A percentile compares a stretch with the other conserved stretches of the same genome.
Evolutionary conservation across 1,284 basidiomycete genomes (phyloP).

Genomic region (Boletus sp.): DNA sequence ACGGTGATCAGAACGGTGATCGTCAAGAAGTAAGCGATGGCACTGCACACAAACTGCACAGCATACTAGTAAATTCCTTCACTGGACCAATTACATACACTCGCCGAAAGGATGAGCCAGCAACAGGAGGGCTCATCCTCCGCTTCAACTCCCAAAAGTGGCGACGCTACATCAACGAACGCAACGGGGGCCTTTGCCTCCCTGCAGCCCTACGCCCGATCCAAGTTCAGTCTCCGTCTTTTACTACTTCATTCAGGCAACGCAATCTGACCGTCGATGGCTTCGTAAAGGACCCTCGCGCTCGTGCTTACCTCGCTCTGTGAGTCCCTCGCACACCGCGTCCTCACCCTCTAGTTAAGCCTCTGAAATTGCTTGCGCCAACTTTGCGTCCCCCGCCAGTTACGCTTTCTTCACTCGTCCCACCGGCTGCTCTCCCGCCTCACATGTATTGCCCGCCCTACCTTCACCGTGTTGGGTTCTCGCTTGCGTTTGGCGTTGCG

Average conservation of each 20-base stretch:
- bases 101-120: constrained; percentile 6
- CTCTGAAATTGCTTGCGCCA: not conserved
- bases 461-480: constrained; percentile 43
- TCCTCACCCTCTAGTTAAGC: not conserved
- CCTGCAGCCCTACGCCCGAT: constrained; percentile 32
- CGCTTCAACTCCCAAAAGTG: not conserved
- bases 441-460: constrained; percentile 39
- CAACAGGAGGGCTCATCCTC: not conserved
- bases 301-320: constrained; percentile 33
- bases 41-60: too few relatives aligned
- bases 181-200: constrained; percentile 27
- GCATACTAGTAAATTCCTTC: not conserved
- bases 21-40: too few relatives aligned
- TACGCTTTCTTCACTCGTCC: constrained; percentile 37
- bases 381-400: constrained; percentile 27
- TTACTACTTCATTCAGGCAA: not conserved
- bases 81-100: not conserved
- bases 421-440: constrained; percentile 30
- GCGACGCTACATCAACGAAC: constrained; percentile 1
- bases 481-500: constrained; percentile 44
- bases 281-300: constrained; percentile 21
- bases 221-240: constrained; percentile 30
- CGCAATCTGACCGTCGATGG: constrained; percentile 15
- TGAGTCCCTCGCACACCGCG: constrained; percentile 15
- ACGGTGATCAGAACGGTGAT: too few relatives aligned